Evolutionary conservation across 768 basidiomycete genomes (phyloP).

Genomic region (Russula emetica): DNA sequence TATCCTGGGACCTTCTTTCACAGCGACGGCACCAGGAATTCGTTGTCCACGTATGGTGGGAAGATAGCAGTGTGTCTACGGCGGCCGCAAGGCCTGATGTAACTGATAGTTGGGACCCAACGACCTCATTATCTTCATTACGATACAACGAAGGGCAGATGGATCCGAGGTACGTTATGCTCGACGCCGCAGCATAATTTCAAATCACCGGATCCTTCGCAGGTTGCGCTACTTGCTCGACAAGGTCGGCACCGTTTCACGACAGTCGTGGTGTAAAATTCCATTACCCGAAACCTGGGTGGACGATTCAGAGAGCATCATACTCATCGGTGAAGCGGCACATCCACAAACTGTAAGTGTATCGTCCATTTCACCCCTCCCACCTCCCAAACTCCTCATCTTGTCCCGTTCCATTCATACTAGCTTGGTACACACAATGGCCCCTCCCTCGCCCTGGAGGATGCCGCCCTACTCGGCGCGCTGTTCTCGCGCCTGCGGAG

Average conservation of each 20-base stretch:
- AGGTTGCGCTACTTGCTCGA: slow-evolving; percentile 24
- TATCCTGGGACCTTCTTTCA: background rate
- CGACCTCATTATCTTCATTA: slow-evolving; percentile 12
- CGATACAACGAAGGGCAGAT: slow-evolving; percentile 18
- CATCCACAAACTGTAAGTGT: slow-evolving; percentile 33
- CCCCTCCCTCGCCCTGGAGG: slow-evolving; percentile 29
- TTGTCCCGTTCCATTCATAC: background rate
- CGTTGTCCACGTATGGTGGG: slow-evolving; percentile 20
- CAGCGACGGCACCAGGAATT: slow-evolving; percentile 23
- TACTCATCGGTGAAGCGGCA: slow-evolving; percentile 39
- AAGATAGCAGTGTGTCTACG: slow-evolving; percentile 9
- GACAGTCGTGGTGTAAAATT: slow-evolving; percentile 33
- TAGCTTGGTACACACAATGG: slow-evolving; percentile 40
- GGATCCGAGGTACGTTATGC: slow-evolving; percentile 16
- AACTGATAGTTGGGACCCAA: slow-evolving; percentile 16
- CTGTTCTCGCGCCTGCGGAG: slow-evolving; percentile 32
- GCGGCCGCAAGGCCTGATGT: background rate
- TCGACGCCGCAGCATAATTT: background rate
- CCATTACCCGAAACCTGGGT: slow-evolving; percentile 39
- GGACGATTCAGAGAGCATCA: slow-evolving; percentile 35
- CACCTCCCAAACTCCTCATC: background rate
- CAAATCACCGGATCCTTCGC: background rate
- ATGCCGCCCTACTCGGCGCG: slow-evolving; percentile 33
- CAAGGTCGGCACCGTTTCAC: slow-evolving; percentile 13
- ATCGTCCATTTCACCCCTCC: background rate